Evolutionary conservation across 257 asterid genomes (phyloP).

Genomic region (Petunia axillaris): DNA sequence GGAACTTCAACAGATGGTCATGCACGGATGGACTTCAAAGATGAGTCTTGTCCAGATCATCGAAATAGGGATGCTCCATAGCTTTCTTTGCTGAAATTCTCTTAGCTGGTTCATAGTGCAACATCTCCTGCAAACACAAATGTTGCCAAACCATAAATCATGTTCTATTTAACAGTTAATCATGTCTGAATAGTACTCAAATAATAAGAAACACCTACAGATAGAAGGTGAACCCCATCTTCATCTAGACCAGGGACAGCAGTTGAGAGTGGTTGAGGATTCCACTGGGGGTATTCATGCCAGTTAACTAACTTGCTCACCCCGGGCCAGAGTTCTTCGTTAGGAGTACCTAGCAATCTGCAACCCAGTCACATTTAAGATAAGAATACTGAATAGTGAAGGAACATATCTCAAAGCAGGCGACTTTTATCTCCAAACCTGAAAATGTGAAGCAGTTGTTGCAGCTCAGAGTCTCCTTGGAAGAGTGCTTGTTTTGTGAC

Average conservation of each 20-base stretch:
- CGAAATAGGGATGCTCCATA: slow-evolving; percentile 90
- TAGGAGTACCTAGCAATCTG: slow-evolving; percentile 91
- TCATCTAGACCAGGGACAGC: slow-evolving; percentile 81
- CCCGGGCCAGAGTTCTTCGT: slow-evolving; percentile 91
- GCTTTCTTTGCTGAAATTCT: slow-evolving; percentile 98
- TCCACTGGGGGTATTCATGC: slow-evolving; percentile 99
- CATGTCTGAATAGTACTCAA: neutral
- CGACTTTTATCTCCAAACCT: slow-evolving; percentile 44
- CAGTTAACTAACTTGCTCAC: slow-evolving; percentile 87
- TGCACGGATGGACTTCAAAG: slow-evolving; percentile 5
- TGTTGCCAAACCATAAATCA: neutral
- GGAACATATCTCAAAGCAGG: neutral
- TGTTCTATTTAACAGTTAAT: neutral
- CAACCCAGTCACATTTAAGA: neutral
- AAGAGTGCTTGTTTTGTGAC: slow-evolving; percentile 87
- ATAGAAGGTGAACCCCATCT: slow-evolving; percentile 68
- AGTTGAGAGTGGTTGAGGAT: slow-evolving; percentile 67
- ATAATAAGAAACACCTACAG: slow-evolving; percentile 45
- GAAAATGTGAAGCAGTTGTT: slow-evolving; percentile 97
- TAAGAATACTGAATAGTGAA: neutral
- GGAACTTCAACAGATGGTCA: slow-evolving; percentile 19
- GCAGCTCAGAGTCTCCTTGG: slow-evolving; percentile 96
- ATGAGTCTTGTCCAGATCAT: slow-evolving; percentile 67
- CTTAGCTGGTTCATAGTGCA: slow-evolving; percentile 82
- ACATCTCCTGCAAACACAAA: slow-evolving; percentile 69